phyloP scores from a whole-genome alignment of 129 eudicot species.

The Chrysanthemum makinoi region DNA sequence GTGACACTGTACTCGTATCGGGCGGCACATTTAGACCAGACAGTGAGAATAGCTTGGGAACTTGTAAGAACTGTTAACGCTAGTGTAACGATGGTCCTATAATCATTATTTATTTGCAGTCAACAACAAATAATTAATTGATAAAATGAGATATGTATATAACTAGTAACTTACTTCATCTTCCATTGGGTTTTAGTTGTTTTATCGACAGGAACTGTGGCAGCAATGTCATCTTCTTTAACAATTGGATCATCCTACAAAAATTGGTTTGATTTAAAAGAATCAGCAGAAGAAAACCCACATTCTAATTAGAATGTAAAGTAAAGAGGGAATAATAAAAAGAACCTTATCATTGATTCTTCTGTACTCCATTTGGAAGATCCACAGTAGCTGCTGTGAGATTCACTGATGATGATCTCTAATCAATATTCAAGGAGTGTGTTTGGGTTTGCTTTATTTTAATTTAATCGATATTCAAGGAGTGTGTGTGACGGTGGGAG shows the following conservation, averaged over 20 bases:
- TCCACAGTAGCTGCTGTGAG: no score
- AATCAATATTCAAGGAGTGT: no score
- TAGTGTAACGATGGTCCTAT: constrained; percentile 73
- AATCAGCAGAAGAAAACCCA: constrained; percentile 1
- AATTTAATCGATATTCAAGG: no score
- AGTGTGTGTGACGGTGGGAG: no score
- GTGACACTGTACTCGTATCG: constrained; percentile 97
- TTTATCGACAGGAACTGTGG: constrained; percentile 39
- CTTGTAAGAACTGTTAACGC: constrained; percentile 92
- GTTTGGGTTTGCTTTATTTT: no score
- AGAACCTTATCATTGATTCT: constrained; percentile 87
- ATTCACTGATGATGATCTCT: no score
- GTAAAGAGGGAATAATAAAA: neutral
- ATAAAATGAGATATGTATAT: no score
- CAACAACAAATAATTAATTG: no score
- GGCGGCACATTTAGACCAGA: constrained; percentile 98
- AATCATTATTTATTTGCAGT: neutral
- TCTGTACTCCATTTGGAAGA: constrained; percentile 71
- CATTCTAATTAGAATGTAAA: neutral
- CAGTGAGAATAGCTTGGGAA: constrained; percentile 93
- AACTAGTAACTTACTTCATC: constrained; percentile 52
- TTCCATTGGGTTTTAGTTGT: constrained; percentile 70
- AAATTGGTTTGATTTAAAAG: no score
- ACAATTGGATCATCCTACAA: constrained; percentile 44
- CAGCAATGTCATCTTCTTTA: constrained; percentile 41